These are phyloP conservation scores for Phialophora tarda DNA, from an alignment of 2,329 filamentous ascomycete species.

Conservation along the genomic window DNA sequence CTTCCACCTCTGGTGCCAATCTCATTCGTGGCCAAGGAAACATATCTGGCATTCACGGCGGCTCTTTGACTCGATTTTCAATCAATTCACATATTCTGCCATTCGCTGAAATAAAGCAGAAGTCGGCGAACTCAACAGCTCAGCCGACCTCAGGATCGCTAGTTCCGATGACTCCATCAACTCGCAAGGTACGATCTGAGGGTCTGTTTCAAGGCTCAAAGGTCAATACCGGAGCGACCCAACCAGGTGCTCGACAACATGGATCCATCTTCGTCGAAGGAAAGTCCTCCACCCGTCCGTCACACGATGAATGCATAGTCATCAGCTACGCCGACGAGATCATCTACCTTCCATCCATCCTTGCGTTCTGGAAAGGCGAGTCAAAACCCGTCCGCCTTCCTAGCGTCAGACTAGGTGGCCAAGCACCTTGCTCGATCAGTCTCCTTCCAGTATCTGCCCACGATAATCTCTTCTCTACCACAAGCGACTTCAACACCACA, in stretches of 20 bases:
- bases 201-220: conserved; percentile 50
- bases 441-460: conserved; percentile 16
- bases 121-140: conserved; percentile 19
- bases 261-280: conserved; percentile 52
- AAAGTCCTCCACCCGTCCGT: conserved; percentile 41
- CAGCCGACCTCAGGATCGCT: conserved; percentile 41
- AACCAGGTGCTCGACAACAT: conserved; percentile 43
- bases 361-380: conserved; percentile 51
- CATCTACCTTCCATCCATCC: conserved; percentile 51
- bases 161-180: conserved; percentile 56
- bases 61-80: conserved; percentile 50
- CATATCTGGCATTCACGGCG: conserved; percentile 48
- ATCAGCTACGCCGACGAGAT: conserved; percentile 51
- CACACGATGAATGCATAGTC: conserved; percentile 51
- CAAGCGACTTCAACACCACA: conserved; percentile 19
- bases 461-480: background rate
- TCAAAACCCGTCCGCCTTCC: conserved; percentile 28
- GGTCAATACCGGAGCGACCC: conserved; percentile 7
- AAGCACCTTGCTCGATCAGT: conserved; percentile 20
- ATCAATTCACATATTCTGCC: conserved; percentile 38
- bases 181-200: conserved; percentile 51
- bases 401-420: conserved; percentile 27
- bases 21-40: conserved; percentile 48
- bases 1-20: conserved; percentile 44
- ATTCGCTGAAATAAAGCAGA: conserved; percentile 25